Evolutionary conservation across 176 grass and related monocot species (phyloP).

Genomic region (Triticum turgidum): DNA sequence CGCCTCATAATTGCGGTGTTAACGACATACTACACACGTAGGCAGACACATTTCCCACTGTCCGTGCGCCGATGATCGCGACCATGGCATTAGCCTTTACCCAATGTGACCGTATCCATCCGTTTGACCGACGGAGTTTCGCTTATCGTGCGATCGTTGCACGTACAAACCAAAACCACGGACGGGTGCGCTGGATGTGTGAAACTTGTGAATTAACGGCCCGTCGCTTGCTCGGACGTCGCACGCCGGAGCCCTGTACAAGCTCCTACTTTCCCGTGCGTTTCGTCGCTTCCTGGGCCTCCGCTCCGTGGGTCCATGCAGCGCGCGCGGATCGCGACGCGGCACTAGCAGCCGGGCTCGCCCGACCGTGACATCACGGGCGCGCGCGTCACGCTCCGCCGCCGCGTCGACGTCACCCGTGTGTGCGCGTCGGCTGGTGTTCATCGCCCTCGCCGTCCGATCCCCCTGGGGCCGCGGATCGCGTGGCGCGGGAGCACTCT

Average conservation of each 20-base stretch:
- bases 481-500: neutral
- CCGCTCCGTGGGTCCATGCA: neutral
- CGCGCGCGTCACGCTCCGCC: conserved; percentile 29
- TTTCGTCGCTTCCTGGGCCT: too few relatives aligned
- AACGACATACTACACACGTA: neutral
- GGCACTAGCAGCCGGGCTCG: neutral
- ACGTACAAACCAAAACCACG: neutral
- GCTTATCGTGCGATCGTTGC: neutral
- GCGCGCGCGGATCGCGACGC: neutral
- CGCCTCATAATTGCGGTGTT: neutral
- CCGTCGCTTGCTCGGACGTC: neutral
- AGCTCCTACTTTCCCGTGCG: neutral
- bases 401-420: conserved; percentile 36
- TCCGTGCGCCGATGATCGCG: neutral
- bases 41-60: neutral
- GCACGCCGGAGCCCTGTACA: neutral
- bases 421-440: neutral
- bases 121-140: neutral
- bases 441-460: neutral
- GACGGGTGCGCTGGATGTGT: neutral
- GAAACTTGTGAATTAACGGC: neutral
- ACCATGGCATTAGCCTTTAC: neutral
- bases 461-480: neutral
- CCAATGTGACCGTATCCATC: neutral
- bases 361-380: conserved; percentile 32